Conservation (phyloP, 2,329 filamentous ascomycete genomes). For the Calonectria ilicicola region DNA sequence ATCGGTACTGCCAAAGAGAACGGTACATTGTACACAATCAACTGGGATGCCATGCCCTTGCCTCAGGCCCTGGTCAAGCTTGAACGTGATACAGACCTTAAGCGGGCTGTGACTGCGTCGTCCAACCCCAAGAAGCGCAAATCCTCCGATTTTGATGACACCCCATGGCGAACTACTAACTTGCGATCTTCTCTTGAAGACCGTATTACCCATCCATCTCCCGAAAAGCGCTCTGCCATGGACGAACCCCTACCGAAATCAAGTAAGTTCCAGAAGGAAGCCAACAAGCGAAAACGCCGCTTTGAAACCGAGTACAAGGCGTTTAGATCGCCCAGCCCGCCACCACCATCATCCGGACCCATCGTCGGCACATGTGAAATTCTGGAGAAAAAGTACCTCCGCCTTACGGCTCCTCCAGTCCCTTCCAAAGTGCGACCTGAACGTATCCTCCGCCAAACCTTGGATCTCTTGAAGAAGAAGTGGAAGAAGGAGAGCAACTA, state of each 20-base stretch:
- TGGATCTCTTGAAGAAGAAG: constrained; percentile 92
- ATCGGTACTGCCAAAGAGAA: constrained; percentile 86
- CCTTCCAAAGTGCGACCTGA: constrained; percentile 90
- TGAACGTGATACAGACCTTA: constrained; percentile 69
- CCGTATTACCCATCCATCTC: constrained; percentile 74
- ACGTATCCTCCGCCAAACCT: constrained; percentile 80
- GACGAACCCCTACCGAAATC: constrained; percentile 63
- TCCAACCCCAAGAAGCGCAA: constrained; percentile 81
- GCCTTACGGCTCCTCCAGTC: constrained; percentile 90
- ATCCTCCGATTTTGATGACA: constrained; percentile 73
- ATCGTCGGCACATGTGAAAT: constrained; percentile 87
- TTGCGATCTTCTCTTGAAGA: constrained; percentile 72
- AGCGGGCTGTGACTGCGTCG: constrained; percentile 47
- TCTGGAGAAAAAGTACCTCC: constrained; percentile 94
- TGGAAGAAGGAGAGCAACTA: constrained; percentile 96
- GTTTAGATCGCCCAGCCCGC: constrained; percentile 68
- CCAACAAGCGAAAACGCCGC: constrained; percentile 90
- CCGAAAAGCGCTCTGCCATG: constrained; percentile 55
- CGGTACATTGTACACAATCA: constrained; percentile 76
- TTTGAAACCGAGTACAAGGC: constrained; percentile 78
- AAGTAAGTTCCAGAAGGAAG: constrained; percentile 94
- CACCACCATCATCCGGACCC: constrained; percentile 72
- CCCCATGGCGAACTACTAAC: constrained; percentile 83
- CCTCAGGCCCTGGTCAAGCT: constrained; percentile 86
- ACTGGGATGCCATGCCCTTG: constrained; percentile 87